Evolutionary conservation across 2,329 filamentous ascomycete genomes (phyloP).

Genomic region (Fusarium continuum): DNA sequence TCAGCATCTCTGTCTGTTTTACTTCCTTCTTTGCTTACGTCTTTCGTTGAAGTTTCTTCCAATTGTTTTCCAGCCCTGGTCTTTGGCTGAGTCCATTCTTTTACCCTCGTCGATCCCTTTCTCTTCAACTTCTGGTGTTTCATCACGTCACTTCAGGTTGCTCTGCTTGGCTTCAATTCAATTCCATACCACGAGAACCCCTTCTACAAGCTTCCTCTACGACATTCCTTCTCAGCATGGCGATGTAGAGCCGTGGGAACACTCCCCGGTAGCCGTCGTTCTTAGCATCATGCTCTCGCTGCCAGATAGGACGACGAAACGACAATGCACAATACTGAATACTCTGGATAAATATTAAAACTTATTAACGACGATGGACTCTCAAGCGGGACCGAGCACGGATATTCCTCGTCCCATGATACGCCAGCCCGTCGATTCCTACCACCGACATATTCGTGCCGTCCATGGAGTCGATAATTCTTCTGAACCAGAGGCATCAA

Average conservation of each 20-base stretch:
- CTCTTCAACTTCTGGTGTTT: slow-evolving; percentile 1
- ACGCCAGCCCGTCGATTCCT: slow-evolving; percentile 41
- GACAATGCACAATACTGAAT: slow-evolving; percentile 23
- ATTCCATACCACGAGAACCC: slow-evolving; percentile 1
- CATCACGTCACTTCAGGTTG: slow-evolving; percentile 8
- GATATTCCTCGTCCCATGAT: slow-evolving; percentile 31
- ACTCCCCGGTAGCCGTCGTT: slow-evolving; percentile 10
- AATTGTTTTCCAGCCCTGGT: slow-evolving; percentile 28
- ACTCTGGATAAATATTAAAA: slow-evolving; percentile 13
- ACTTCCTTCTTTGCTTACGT: slow-evolving; percentile 25
- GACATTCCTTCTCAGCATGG: slow-evolving; percentile 9
- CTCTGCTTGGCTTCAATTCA: neutral
- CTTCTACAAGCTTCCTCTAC: neutral
- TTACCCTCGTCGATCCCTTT: slow-evolving; percentile 7
- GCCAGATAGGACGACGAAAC: slow-evolving; percentile 12
- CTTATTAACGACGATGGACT: slow-evolving; percentile 34
- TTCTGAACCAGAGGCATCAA: slow-evolving; percentile 17
- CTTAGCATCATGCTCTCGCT: slow-evolving; percentile 26
- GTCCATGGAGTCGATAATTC: slow-evolving; percentile 33
- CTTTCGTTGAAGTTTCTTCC: slow-evolving; percentile 18
- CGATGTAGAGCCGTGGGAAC: slow-evolving; percentile 16
- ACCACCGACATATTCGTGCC: slow-evolving; percentile 41
- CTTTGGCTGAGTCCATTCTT: slow-evolving; percentile 37
- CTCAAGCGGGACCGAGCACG: slow-evolving; percentile 23
- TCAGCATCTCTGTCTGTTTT: slow-evolving; percentile 16